Evolutionary conservation across 768 basidiomycete genomes (phyloP).

Genomic region (Chalciporus pseudorubinellus): DNA sequence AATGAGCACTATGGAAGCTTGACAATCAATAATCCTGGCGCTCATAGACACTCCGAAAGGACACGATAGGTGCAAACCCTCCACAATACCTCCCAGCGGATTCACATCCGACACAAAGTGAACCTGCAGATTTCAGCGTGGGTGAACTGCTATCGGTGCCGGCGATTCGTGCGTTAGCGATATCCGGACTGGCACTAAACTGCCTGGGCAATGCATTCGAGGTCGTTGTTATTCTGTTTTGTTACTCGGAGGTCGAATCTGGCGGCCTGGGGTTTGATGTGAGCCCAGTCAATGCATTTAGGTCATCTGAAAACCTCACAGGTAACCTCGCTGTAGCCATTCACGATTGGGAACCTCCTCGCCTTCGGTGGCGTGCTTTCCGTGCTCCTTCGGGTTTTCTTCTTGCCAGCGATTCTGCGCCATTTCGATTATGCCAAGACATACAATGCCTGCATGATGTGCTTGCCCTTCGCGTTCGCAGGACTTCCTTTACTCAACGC

Average conservation of each 20-base stretch:
- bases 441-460: slow-evolving; percentile 50
- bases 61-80: too few species aligned
- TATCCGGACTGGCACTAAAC: slow-evolving; percentile 49
- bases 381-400: slow-evolving; percentile 46
- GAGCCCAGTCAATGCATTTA: neutral
- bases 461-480: slow-evolving; percentile 54
- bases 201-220: slow-evolving; percentile 59
- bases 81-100: neutral
- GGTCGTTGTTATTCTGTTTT: slow-evolving; percentile 64
- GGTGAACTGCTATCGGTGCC: slow-evolving; percentile 45
- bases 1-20: too few species aligned
- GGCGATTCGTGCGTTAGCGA: slow-evolving; percentile 48
- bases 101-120: neutral
- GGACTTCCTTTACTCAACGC: slow-evolving; percentile 50
- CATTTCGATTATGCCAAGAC: slow-evolving; percentile 43
- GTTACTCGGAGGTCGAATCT: slow-evolving; percentile 52
- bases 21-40: neutral
- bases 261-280: slow-evolving; percentile 61
- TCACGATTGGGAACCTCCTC: slow-evolving; percentile 56
- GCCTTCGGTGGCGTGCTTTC: slow-evolving; percentile 50
- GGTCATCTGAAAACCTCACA: too few species aligned
- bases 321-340: slow-evolving; percentile 30
- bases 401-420: slow-evolving; percentile 49
- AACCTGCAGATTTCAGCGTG: slow-evolving; percentile 22
- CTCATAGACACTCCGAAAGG: slow-evolving; percentile 15